Base-by-base conservation (phyloP, 1,284 basidiomycete genomes). In the Phellinidium pouzarii region DNA sequence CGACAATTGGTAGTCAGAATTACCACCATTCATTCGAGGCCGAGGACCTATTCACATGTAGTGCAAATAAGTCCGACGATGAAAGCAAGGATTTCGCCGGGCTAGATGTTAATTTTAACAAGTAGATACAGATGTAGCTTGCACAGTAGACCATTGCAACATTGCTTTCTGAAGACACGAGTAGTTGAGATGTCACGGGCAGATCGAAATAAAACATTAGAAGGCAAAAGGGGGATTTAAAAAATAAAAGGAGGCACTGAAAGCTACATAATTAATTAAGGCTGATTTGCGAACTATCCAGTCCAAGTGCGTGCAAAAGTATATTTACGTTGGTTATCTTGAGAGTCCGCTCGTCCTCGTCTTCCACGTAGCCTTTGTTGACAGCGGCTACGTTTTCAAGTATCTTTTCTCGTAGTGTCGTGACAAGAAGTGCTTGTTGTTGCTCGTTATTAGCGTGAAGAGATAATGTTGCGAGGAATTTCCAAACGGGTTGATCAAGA, bases 401-500 rank as follows among this genome's bases (percentile, higher is more conserved):
- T 17, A 97, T 88, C 69, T 97, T 95, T 61, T 97, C 95, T 54
- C 94, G 83, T 43, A 98, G 73, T 43, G 85, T 79, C 37, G 84
- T 82, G 19, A 99, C 94, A 38, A 99, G 78, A 48, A 84, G 73
- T 59, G 91, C 86, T 65, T 98, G 92, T 65, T 98, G 93, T 64
- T 91, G 86, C 61, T 93, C 87, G 48, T 82, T 75, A 44, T 81
- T 80, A 9, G 91, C 87, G 59, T 92, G 91, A 46, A 96, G 77
- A 2, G 94, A 94, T 46, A 99, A 73, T 2, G 90, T 82, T 8
- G 91, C 91, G 49, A 94, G 79, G 72, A 95, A 90, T 66, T 91
- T 87, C 92, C 91, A 96, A 17, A 91, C 88, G 17, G 85, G 91
- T 71, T 89, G 91, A 68, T 98, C 95, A 54, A 88, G 80, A 44